Evolutionary conservation across 2,329 filamentous ascomycete species (phyloP).

Genomic region (Neopestalotiopsis sp.): DNA sequence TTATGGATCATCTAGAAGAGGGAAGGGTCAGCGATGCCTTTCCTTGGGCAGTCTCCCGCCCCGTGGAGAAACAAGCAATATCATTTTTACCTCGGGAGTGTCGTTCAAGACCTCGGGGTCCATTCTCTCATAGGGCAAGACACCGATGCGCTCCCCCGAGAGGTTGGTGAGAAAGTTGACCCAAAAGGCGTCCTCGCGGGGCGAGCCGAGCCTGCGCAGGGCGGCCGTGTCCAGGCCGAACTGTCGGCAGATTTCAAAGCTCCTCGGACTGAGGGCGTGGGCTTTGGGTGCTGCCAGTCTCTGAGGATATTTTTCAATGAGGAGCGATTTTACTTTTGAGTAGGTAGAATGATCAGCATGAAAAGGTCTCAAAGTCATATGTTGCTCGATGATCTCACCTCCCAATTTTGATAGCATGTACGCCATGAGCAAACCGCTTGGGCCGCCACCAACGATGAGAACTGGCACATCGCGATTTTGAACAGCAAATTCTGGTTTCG

Average conservation of each 20-base stretch:
- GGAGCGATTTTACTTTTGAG: slow-evolving; percentile 29
- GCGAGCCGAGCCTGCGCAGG: slow-evolving; percentile 33
- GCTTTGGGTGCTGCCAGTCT: slow-evolving; percentile 38
- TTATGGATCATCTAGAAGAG: slow-evolving; percentile 44
- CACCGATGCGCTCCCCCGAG: slow-evolving; percentile 39
- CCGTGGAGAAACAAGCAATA: background rate
- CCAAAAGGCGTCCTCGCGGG: slow-evolving; percentile 41
- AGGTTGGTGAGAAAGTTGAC: slow-evolving; percentile 46
- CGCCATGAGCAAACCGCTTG: slow-evolving; percentile 39
- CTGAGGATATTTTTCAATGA: slow-evolving; percentile 37
- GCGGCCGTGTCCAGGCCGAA: slow-evolving; percentile 33
- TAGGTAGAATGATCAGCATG: slow-evolving; percentile 8
- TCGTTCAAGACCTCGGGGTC: slow-evolving; percentile 37
- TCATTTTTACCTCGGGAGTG: slow-evolving; percentile 36
- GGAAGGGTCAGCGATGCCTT: background rate
- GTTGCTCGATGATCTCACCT: slow-evolving; percentile 18
- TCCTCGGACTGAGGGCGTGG: slow-evolving; percentile 34
- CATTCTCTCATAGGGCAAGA: slow-evolving; percentile 40
- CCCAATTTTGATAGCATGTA: slow-evolving; percentile 38
- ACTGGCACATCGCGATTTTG: slow-evolving; percentile 32
- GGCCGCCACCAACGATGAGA: slow-evolving; percentile 42
- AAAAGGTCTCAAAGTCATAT: background rate
- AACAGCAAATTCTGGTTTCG: background rate
- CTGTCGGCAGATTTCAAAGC: slow-evolving; percentile 36
- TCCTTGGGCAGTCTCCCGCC: no score